Conservation (phyloP, 192 early-diverging fungal genomes). For the Coemansia sp. region DNA sequence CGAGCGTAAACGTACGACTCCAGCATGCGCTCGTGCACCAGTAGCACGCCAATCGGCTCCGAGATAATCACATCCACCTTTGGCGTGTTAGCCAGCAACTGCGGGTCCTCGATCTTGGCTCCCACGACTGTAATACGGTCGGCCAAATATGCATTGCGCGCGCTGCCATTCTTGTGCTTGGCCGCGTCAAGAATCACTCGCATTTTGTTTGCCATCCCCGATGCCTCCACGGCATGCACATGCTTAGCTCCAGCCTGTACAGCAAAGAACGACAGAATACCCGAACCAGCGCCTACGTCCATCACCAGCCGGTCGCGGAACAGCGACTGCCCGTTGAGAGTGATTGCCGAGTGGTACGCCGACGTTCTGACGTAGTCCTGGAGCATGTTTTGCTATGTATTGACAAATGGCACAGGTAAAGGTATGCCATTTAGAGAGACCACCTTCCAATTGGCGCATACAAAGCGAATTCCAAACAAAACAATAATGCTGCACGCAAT, state of each 20-base stretch:
- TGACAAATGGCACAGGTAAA: too few relatives aligned
- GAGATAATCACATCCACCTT: constrained; percentile 92
- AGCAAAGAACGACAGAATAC: constrained; percentile 94
- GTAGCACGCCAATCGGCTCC: constrained; percentile 94
- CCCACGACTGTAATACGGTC: constrained; percentile 74
- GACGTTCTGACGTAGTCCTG: constrained; percentile 94
- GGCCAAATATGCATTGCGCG: constrained; percentile 73
- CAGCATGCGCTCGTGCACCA: constrained; percentile 97
- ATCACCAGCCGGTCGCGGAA: constrained; percentile 81
- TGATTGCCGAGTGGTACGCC: constrained; percentile 87
- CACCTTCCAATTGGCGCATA: too few relatives aligned
- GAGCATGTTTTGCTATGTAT: constrained; percentile 90
- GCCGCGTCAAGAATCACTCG: constrained; percentile 67
- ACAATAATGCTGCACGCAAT: too few relatives aligned
- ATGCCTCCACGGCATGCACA: constrained; percentile 96
- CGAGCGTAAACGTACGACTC: constrained; percentile 50
- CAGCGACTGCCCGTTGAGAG: constrained; percentile 66
- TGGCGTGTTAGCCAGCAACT: constrained; percentile 55
- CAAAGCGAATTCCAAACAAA: too few relatives aligned
- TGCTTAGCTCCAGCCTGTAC: constrained; percentile 88
- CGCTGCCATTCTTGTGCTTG: constrained; percentile 23
- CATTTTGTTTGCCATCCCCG: constrained; percentile 91
- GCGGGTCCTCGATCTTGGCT: constrained; percentile 86
- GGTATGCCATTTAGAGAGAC: too few relatives aligned
- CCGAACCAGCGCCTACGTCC: constrained; percentile 93